Base-by-base conservation (phyloP, 345 rosid genomes). In the Nasturtium officinale region DNA sequence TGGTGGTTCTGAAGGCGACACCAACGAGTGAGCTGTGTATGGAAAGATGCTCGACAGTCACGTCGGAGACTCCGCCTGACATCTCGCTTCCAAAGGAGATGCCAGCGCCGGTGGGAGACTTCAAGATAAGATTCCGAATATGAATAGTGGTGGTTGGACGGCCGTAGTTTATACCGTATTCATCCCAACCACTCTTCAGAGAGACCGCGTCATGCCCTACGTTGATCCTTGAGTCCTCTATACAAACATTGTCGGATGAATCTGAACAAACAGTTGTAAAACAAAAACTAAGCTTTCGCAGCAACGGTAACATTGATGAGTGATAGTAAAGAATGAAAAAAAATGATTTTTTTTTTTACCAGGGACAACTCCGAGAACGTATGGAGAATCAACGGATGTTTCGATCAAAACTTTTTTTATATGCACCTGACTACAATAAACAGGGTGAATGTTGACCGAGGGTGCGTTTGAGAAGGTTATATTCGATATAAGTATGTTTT, bases 131-230 rank as follows among this genome's bases (percentile, higher is more conserved):
- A 80, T 79, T 77, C 60, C 96, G 80, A 55, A 94, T 86, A 67
- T 85, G 89, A 5, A 88, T 83, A 6, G 83, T 52, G 2, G 73
- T 76, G 40, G 97, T 88, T 12, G 92, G 87, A 65, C 87, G 83
- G 21, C 85, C 83, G 60, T 85, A 94, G 28, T 87, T 77, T 35
- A 91, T 91, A 9, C 98, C 97, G 29, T 94, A 89, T 69, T 89
- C 93, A 29, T 94, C 98, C 98, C 98, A 94, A 33, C 98, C 98
- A 67, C 97, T 91, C 78, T 94, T 94, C 38, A 94, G 87, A 54
- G 95, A 54, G 17, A 94, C 76, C 0, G 96, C 81, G 50, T 94
- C 97, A 43, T 94, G 81, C 17, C 97, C 98, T 54, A 83, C 86
- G 42, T 74, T 75, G 26, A 94, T 83, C 65, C 71, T 84, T 81